phyloP scores from a whole-genome alignment of 1,139 yeast species.

The Candida pseudoviswanathii region DNA sequence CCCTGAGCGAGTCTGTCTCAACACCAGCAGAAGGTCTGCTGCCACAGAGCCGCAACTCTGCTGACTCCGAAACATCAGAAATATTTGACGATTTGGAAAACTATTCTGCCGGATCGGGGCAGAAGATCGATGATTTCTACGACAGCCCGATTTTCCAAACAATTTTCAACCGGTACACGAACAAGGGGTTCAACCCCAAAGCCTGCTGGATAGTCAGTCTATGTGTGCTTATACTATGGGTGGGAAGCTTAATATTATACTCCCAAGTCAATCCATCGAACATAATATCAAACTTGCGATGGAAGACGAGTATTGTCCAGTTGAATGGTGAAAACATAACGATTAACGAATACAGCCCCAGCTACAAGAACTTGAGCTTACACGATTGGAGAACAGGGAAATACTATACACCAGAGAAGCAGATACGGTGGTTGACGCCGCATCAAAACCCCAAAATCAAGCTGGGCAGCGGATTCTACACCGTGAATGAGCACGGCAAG shows the following conservation, averaged over 20 bases:
- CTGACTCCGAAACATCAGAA: slow-evolving; percentile 26
- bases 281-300: slow-evolving; percentile 22
- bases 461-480: slow-evolving; percentile 32
- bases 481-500: slow-evolving; percentile 22
- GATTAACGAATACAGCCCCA: slow-evolving; percentile 32
- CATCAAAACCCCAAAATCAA: slow-evolving; percentile 32
- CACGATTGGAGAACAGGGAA: slow-evolving; percentile 26
- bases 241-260: slow-evolving; percentile 31
- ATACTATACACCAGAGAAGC: slow-evolving; percentile 21
- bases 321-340: slow-evolving; percentile 34
- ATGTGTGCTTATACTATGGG: slow-evolving; percentile 26
- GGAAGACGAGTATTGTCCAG: slow-evolving; percentile 30
- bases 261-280: slow-evolving; percentile 28
- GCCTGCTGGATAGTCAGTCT: slow-evolving; percentile 12
- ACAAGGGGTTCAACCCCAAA: slow-evolving; percentile 14
- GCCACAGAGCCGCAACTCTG: slow-evolving; percentile 13
- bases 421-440: slow-evolving; percentile 32
- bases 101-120: slow-evolving; percentile 15
- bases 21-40: slow-evolving; percentile 3
- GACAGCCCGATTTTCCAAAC: slow-evolving; percentile 28
- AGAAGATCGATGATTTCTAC: slow-evolving; percentile 25
- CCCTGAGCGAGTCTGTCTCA: slow-evolving; percentile 7
- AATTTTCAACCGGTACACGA: slow-evolving; percentile 23
- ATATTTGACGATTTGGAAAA: slow-evolving; percentile 33
- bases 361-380: slow-evolving; percentile 33